These are phyloP conservation scores for Metschnikowia drakensbergensis DNA, from an alignment of 805 yeast genomes.

Conservation along the genomic window DNA sequence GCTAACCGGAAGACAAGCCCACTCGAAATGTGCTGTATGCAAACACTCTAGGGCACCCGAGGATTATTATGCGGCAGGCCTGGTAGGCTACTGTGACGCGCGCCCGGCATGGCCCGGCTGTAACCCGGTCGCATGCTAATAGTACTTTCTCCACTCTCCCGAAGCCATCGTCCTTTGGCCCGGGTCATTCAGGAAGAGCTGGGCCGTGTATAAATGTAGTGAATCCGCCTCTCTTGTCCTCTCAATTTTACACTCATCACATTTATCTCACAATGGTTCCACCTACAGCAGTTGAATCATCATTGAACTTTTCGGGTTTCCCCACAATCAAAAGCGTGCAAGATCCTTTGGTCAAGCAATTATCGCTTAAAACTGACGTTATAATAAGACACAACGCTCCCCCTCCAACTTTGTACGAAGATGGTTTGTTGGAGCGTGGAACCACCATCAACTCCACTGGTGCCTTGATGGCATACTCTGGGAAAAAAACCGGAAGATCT, in stretches of 20 bases:
- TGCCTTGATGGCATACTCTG: constrained; percentile 93
- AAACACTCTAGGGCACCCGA: not conserved
- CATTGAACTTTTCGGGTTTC: constrained; percentile 37
- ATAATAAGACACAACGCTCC: constrained; percentile 86
- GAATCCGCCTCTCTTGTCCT: constrained; percentile 5
- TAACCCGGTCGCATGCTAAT: constrained; percentile 11
- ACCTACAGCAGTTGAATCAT: constrained; percentile 44
- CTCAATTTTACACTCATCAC: not conserved
- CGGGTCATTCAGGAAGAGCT: constrained; percentile 7
- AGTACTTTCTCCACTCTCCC: constrained; percentile 12
- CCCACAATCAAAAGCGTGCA: constrained; percentile 37
- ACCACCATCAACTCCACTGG: constrained; percentile 91
- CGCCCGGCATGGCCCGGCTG: constrained; percentile 12
- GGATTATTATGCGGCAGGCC: not conserved
- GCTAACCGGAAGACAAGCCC: not conserved
- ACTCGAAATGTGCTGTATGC: not conserved
- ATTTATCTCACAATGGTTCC: constrained; percentile 33
- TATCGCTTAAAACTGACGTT: constrained; percentile 55
- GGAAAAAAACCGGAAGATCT: constrained; percentile 94
- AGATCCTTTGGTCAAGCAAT: constrained; percentile 41
- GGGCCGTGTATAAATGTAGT: constrained; percentile 9
- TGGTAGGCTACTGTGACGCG: constrained; percentile 4
- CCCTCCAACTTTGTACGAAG: constrained; percentile 90
- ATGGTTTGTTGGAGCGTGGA: constrained; percentile 84
- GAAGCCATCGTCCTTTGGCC: constrained; percentile 7